Evolutionary conservation across 768 basidiomycete species (phyloP), one percentile per base, ranked within the genome.

Genomic region (Podaxis pistillaris): DNA sequence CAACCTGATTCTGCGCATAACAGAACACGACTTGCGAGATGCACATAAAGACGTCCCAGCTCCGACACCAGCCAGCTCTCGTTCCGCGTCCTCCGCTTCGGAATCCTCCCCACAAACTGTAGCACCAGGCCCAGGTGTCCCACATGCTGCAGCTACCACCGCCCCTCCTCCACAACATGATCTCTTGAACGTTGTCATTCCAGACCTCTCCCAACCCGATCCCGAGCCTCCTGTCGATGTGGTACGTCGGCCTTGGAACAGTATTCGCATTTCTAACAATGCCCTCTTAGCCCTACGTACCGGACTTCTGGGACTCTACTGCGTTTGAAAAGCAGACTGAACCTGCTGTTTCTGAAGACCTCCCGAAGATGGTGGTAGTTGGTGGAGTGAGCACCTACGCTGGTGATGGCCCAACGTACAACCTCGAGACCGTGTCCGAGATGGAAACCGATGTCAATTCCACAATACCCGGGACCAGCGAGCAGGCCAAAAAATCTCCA

Each of bases 121-220:
- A 44, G 60, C 56, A 71, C 50, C 63, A 74, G 69, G 63, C 71
- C 67, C 64, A 24, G 60, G 60, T 17, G 52, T 55, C 3, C 53
- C 60, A 11, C 37, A 68, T 63, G 53, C 66, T 28, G 70, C 69
- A 53, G 73, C 68, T 44, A 70, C 75, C 65, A 80, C 79, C 22
- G 65, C 74, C 19, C 62, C 76, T 2, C 72, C 74, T 22, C 63
- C 71, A 56, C 60, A 15, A 62, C 64, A 36, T 51, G 37, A 37
- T 22, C 81, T 79, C 60, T 69, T 85, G 65, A 78, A 80, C 64
- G 71, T 89, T 67, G 77, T 74, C 54, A 69, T 93, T 47, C 91
- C 91, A 22, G 80, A 88, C 64, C 69, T 83, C 15, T 77, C 82
- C 22, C 72, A 74, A 24, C 79, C 79, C 7, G 72, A 71, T 33